Evolutionary conservation across 257 asterid genomes (phyloP).

Genomic region (Capsicum pubescens): DNA sequence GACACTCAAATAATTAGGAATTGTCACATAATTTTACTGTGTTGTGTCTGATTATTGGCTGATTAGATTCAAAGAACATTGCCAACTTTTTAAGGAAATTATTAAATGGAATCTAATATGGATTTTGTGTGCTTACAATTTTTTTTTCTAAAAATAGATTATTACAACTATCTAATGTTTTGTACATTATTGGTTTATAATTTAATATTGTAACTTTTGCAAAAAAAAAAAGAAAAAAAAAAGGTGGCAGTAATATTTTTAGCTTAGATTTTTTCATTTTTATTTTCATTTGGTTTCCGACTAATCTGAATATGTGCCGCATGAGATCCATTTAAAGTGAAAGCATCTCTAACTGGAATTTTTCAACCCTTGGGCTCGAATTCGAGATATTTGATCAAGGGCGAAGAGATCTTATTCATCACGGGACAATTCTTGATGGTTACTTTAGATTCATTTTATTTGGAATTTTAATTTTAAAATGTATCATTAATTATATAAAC

Average conservation of each 20-base stretch:
- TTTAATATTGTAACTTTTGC: neutral
- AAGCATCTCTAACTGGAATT: too few species aligned
- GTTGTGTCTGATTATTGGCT: neutral
- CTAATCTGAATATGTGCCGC: too few species aligned
- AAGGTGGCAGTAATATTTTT: neutral
- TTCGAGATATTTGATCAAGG: too few species aligned
- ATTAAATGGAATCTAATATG: conserved; percentile 3
- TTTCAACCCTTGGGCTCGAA: too few species aligned
- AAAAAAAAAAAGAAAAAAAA: too few species aligned
- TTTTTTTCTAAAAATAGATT: neutral
- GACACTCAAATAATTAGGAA: neutral
- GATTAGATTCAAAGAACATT: neutral
- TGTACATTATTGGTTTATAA: neutral
- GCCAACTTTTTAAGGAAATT: neutral
- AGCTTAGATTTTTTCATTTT: neutral
- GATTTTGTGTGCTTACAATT: neutral
- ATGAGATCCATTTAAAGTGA: too few species aligned
- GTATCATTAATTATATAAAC: neutral
- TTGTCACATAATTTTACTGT: neutral
- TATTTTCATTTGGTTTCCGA: too few species aligned
- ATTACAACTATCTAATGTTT: neutral
- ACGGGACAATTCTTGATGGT: too few species aligned
- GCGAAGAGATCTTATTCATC: too few species aligned
- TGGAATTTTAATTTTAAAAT: too few species aligned
- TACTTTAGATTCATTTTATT: too few species aligned